These are phyloP conservation scores for Trichosphaerium sp. DNA, from an alignment of 78 protist species.

Conservation along the genomic window DNA sequence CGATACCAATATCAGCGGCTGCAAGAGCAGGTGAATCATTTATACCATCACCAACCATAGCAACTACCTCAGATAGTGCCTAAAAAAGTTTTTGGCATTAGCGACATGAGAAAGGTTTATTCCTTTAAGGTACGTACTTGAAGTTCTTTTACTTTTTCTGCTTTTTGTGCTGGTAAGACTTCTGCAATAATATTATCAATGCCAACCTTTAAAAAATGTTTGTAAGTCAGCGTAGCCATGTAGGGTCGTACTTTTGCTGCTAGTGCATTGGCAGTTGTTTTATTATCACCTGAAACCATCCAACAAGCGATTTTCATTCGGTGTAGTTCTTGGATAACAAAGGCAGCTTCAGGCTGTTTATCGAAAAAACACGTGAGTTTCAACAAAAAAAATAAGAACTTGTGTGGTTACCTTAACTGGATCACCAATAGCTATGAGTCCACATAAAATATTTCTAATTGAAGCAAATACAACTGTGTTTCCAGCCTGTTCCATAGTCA, in stretches of 20 bases:
- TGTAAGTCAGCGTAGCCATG: background rate
- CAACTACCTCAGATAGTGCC: conserved; percentile 53
- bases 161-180: conserved; percentile 72
- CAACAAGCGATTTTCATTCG: conserved; percentile 20
- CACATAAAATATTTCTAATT: no score
- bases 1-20: conserved; percentile 79
- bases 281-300: conserved; percentile 87
- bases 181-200: conserved; percentile 58
- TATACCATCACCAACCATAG: conserved; percentile 89
- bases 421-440: no score
- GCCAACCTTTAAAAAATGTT: no score
- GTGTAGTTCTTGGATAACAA: conserved; percentile 20
- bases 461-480: no score
- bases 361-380: no score
- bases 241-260: conserved; percentile 29
- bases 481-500: no score
- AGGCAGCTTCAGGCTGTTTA: conserved; percentile 25
- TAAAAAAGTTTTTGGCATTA: no score
- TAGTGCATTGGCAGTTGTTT: conserved; percentile 49
- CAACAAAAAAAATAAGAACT: no score
- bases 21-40: conserved; percentile 78
- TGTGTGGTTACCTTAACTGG: no score
- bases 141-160: conserved; percentile 43
- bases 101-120: no score
- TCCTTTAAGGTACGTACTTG: conserved; percentile 29